phyloP scores from a whole-genome alignment of 257 asterid species.

The Rubia yunnanensis region DNA sequence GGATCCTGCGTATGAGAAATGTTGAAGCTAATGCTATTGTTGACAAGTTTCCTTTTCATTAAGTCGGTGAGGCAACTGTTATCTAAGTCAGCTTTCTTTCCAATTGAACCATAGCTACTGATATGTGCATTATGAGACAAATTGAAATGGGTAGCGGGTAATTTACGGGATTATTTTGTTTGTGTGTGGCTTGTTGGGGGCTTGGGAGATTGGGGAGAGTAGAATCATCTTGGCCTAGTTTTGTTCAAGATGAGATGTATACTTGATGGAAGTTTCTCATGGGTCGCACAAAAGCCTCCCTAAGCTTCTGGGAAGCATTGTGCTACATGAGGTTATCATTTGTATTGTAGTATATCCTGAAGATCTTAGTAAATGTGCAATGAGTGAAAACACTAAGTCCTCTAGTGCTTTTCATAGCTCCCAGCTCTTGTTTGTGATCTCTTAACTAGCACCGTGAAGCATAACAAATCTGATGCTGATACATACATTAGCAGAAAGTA shows the following conservation, averaged over 20 bases:
- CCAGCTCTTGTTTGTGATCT: neutral
- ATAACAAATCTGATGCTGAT: neutral
- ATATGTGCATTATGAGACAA: neutral
- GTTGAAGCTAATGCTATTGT: neutral
- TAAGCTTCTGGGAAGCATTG: neutral
- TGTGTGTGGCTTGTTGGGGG: neutral
- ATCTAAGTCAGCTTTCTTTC: neutral
- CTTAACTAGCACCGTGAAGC: neutral
- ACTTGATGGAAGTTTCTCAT: neutral
- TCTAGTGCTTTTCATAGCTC: neutral
- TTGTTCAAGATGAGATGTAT: neutral
- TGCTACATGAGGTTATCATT: neutral
- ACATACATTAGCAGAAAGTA: neutral
- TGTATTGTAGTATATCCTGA: neutral
- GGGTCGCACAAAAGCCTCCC: too few relatives aligned
- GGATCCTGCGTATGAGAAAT: neutral
- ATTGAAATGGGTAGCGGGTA: neutral
- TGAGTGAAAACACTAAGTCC: neutral
- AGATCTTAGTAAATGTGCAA: neutral
- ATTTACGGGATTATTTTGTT: neutral
- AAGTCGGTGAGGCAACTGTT: neutral
- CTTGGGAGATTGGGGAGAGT: neutral
- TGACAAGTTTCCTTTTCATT: neutral
- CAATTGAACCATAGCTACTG: neutral
- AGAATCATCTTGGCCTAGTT: neutral